Conservation (phyloP, 2,329 filamentous ascomycete species). For the Penicillium sp. region DNA sequence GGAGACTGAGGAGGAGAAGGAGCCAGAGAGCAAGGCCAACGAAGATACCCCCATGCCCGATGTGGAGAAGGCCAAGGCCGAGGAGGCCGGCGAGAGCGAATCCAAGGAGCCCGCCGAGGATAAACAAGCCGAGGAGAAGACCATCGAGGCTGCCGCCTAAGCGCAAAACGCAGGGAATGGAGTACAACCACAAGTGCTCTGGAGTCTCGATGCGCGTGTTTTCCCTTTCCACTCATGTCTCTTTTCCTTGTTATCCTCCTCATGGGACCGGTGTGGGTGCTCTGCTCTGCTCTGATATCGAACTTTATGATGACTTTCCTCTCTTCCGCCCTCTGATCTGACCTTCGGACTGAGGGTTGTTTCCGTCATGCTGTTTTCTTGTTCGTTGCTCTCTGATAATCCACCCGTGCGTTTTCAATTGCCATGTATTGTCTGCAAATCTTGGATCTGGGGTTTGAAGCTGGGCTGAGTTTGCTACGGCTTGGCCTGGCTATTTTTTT, state of each 20-base stretch:
- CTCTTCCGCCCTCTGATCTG: constrained; percentile 8
- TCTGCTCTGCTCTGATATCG: constrained; percentile 9
- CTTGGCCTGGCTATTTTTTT: background rate
- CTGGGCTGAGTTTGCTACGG: constrained; percentile 2
- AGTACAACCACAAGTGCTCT: background rate
- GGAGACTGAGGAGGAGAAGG: constrained; percentile 38
- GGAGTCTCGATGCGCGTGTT: background rate
- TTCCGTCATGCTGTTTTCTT: background rate
- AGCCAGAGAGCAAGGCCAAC: constrained; percentile 37
- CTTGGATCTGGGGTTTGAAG: constrained; percentile 5
- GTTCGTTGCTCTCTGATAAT: constrained; percentile 1
- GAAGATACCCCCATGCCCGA: constrained; percentile 44
- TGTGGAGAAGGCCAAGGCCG: constrained; percentile 33
- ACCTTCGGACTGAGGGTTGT: background rate
- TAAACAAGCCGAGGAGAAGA: constrained; percentile 28
- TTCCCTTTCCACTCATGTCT: background rate
- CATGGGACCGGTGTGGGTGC: constrained; percentile 11
- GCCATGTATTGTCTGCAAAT: constrained; percentile 16
- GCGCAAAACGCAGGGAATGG: background rate
- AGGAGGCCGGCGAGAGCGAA: constrained; percentile 29
- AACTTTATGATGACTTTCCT: constrained; percentile 8
- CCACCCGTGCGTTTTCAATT: constrained; percentile 2
- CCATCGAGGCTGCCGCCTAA: constrained; percentile 31
- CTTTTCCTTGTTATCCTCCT: constrained; percentile 2
- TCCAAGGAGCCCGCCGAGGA: constrained; percentile 38